Conservation (phyloP, 2,329 filamentous ascomycete genomes). For the Didymella sp. region DNA sequence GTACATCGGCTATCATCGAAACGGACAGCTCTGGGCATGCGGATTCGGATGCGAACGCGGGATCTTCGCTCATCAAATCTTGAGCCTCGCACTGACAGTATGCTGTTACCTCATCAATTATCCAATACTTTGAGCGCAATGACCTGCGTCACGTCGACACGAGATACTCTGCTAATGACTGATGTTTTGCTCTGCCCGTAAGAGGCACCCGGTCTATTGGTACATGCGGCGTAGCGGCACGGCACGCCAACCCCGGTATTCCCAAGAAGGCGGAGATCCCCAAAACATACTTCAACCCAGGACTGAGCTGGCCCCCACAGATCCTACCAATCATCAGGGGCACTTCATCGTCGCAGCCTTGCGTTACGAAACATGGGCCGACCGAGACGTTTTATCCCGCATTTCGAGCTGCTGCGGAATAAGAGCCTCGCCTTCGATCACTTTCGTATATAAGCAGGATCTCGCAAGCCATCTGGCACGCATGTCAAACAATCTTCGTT, state of each 20-base stretch:
- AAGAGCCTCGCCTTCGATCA: too few relatives aligned
- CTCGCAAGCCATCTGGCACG: neutral
- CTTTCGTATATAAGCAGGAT: neutral
- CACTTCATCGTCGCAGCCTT: neutral
- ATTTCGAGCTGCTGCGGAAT: neutral
- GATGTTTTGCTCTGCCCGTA: neutral
- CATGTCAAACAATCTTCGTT: neutral
- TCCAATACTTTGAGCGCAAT: too few relatives aligned
- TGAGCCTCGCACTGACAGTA: neutral
- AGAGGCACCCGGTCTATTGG: neutral
- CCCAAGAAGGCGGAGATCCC: neutral
- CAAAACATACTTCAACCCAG: neutral
- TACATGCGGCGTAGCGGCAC: neutral
- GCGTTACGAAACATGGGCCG: slow-evolving; percentile 1
- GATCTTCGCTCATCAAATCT: neutral
- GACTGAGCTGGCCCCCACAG: neutral
- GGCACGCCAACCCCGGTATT: neutral
- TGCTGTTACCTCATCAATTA: neutral
- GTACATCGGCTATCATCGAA: neutral
- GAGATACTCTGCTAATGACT: neutral
- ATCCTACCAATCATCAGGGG: neutral
- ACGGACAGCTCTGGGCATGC: neutral
- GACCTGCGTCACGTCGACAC: neutral
- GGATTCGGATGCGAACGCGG: too few relatives aligned
- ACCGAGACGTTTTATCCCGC: neutral